Base-by-base conservation (phyloP, 495 filamentous ascomycete species). In the Polyplosphaeria fusca region DNA sequence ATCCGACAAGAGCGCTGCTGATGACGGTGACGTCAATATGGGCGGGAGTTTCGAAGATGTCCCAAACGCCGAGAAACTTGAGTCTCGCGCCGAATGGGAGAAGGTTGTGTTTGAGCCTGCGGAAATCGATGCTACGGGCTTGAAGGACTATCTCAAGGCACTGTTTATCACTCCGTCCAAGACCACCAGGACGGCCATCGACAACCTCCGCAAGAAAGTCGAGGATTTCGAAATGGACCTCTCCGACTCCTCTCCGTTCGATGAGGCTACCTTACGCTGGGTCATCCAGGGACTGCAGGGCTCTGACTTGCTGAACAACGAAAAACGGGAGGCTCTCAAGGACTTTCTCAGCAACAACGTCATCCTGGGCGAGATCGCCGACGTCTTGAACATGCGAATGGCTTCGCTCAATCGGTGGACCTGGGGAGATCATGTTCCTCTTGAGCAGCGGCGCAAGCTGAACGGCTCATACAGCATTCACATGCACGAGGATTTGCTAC, bases 301-400 rank as follows among this genome's bases (percentile, higher is more conserved):
- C 9, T 77, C 77, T 0, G 82, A 83, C 38, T 73, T 85, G 16
- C 73, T 86, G 14, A 74, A 76, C 3, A 77, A 82, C 35, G 81
- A 86, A 55, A 86, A 85, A 60, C 70, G 71, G 3, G 66, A 69
- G 13, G 77, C 80, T 4, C 61, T 87, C 35, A 79, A 77, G 54
- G 83, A 86, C 48, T 85, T 86, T 54, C 71, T 77, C 47, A 73
- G 71, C 24, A 83, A 82, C 52, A 64, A 74, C 0, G 70, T 77
- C 20, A 80, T 87, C 13, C 65, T 81, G 0, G 68, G 71, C 32
- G 85, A 87, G 56, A 75, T 88, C 3, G 76, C 76, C 1, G 83
- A 87, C 64, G 83, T 87, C 14, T 67, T 88, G 38, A 87, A 86
- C 59, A 84, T 87, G 81, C 73, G 84, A 12, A 75, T 86, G 40